Evolutionary conservation across 2,329 filamentous ascomycete genomes (phyloP), one percentile per base, ranked within the genome.

Genomic region (Penicillium sp.): DNA sequence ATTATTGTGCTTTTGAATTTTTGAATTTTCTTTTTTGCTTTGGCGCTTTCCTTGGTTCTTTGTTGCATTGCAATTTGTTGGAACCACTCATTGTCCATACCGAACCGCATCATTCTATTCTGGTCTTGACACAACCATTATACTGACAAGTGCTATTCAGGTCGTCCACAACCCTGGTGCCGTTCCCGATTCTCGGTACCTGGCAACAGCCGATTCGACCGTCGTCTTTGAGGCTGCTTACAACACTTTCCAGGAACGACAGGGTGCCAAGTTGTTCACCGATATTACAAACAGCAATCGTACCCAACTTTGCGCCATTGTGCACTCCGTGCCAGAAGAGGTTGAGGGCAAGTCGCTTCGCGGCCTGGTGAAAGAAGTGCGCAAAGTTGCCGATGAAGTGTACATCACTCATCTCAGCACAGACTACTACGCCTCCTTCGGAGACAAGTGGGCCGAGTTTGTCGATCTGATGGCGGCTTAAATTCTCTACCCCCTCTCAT

Each of bases 101-200:
- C 34, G 14, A n/a, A 27, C 49, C 55, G 44, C 10, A 34, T 36
- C 22, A 16, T 44, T 3, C 14, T 36, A 43, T 43, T 38, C 10
- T 21, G 11, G 60, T 46, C 55, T 45, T 21, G 2, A 44, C 54
- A 9, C 42, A 44, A 52, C 39, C 51, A 45, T 36, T 7, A n/a
- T 31, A 43, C 56, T 70, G 44, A 54, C 64, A 8, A 45, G 34
- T 2, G 8, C 13, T 10, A 32, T 29, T 14, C 51, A 76, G 70
- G 64, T 78, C 43, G 70, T 79, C 32, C 76, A 78, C 62, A 81
- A 80, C 56, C 78, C 78, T 4, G 78, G 78, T 22, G 71, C 73
- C 5, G 68, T 79, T 13, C 74, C 77, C 3, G 72, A 75, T 53
- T 64, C 69, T 47, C 68, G 66, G 29, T 79, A 76, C 62, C 68